Evolutionary conservation across 2,329 filamentous ascomycete genomes (phyloP), one percentile per base, ranked within the genome.

Genomic region (Pyrenophora teres): DNA sequence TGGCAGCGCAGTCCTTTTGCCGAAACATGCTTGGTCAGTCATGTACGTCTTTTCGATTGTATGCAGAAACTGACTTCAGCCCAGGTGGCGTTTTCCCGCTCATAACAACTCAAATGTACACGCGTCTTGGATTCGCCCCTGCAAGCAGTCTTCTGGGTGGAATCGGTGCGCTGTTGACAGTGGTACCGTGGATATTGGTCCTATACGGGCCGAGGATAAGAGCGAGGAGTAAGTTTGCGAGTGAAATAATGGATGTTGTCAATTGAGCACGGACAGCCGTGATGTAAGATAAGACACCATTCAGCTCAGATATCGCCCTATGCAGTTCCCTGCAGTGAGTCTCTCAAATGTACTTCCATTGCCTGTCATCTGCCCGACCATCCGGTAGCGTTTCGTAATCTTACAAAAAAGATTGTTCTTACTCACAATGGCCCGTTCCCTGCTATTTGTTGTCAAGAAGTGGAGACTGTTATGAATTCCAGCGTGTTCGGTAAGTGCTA

Each of bases 181-280:
- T 89, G 2, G 91, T 96, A n/a, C 93, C 92, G 0, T 97, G 91
- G 89, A 85, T 92, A 0, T 72, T 97, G 44, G 83, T 92, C 0
- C 84, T 94, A 27, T 94, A 85, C 60, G 93, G 92, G 0, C 85
- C 87, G 30, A 82, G 68, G 58, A 96, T 97, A 57, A 80, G 92
- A 23, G 81, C 83, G 9, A 83, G 86, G 69, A 94, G 90, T 69
- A 87, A 85, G 62, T 88, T 96, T 74, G 91, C 91, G 0, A 76
- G 73, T 36, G 77, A 72, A 52, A 67, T 71, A 19, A 68, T 65
- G 62, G 52, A 66, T 38, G 53, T 52, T 19, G 39, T 27, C 13
- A 19, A 6, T 6, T 59, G n/a, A 49, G 8, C 10, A 13, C 15
- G 16, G 32, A n/a, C 9, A 16, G 31, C 10, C 40, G 15, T 27